phyloP scores from a whole-genome alignment of 2,329 filamentous ascomycete genomes.

The Epichloe hybrida region DNA sequence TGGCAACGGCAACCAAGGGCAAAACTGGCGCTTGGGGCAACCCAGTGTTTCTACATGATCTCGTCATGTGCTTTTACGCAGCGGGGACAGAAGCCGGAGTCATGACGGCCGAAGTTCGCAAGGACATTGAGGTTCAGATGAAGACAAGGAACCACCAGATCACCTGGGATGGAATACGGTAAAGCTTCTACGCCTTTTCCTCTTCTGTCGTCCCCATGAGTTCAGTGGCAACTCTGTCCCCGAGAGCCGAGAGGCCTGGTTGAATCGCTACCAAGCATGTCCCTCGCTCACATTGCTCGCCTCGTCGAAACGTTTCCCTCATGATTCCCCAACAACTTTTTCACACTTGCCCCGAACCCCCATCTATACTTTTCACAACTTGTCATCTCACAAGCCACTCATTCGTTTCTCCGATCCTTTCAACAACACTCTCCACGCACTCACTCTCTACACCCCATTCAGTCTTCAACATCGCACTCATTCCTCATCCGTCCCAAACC shows the following conservation, averaged over 20 bases:
- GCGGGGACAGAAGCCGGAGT: conserved; percentile 13
- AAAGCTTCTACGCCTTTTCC: conserved; percentile 3
- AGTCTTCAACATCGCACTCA: too few relatives aligned
- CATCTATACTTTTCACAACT: too few relatives aligned
- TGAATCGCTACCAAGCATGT: not conserved
- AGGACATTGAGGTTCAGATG: conserved; percentile 20
- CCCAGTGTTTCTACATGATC: conserved; percentile 20
- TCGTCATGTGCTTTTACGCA: conserved; percentile 20
- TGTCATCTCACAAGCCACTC: too few relatives aligned
- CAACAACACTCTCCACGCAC: not conserved
- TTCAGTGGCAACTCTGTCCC: too few relatives aligned
- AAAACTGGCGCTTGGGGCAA: conserved; percentile 5
- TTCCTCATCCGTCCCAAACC: too few relatives aligned
- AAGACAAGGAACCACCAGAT: conserved; percentile 18
- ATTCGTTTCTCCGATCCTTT: not conserved
- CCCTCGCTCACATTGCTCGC: too few relatives aligned
- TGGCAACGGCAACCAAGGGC: not conserved
- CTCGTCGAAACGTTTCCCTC: too few relatives aligned
- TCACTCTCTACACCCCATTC: too few relatives aligned
- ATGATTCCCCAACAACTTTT: not conserved
- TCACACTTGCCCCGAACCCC: not conserved
- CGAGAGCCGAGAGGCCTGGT: not conserved
- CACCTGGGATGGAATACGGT: conserved; percentile 34
- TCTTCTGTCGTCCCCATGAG: not conserved
- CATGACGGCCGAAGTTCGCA: conserved; percentile 17